Conservation (phyloP, 305 asterid genomes). For the Fraxinus xanthoxyloides region DNA sequence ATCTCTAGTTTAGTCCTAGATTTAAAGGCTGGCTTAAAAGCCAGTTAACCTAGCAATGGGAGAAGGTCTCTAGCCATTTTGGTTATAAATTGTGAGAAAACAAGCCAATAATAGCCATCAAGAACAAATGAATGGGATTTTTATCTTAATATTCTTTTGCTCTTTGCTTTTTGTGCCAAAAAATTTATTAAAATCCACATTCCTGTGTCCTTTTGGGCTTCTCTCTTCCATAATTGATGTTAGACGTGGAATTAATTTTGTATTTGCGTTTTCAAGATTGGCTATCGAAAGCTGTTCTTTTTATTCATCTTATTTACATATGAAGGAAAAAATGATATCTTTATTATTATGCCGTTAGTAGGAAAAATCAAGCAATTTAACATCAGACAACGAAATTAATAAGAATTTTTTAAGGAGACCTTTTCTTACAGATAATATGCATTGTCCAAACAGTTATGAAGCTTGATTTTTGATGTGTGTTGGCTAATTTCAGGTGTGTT, state of each 20-base stretch:
- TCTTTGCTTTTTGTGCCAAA: no score
- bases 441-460: background rate
- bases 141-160: no score
- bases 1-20: no score
- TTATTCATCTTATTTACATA: background rate
- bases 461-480: background rate
- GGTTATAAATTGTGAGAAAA: background rate
- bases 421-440: background rate
- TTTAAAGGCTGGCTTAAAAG: no score
- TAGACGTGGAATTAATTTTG: background rate
- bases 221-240: background rate
- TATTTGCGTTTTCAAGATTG: background rate
- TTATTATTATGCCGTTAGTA: background rate
- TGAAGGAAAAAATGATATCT: background rate
- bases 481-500: conserved; percentile 56
- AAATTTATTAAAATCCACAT: no score
- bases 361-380: background rate
- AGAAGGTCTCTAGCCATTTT: no score
- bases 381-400: background rate
- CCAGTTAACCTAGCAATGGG: no score
- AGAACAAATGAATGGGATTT: no score
- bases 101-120: background rate
- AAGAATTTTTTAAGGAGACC: background rate
- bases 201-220: background rate
- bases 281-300: background rate